Base-by-base conservation (phyloP, 805 yeast genomes). In the Starmerella tilneyi region DNA sequence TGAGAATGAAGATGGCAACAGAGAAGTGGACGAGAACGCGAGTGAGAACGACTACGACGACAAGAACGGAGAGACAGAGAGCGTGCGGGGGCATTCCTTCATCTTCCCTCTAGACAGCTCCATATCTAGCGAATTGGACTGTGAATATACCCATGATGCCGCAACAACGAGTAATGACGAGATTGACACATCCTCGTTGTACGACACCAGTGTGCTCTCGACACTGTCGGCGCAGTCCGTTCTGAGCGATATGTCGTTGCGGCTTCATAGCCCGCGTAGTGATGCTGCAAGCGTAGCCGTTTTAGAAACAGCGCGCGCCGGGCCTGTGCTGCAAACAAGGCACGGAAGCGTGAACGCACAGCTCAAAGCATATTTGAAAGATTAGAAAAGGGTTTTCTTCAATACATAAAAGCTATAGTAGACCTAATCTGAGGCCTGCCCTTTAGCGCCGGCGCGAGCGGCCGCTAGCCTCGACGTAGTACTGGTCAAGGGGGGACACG, bases 401-500 rank as follows among this genome's bases (percentile, higher is more conserved):
- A 38, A 38, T 38, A 38, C 33, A 38, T 38, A 38, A 24, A 34
- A 33, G 13, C 24, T 23, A 8, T 12, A 15, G 26, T 27, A 36
- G n/a, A 26, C 8, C n/a, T 7, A 15, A 16, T 5, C 9, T n/a
- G 12, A 21, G 5, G 7, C 31, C 17, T 13, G 13, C n/a, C 41
- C 15, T 24, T 51, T 61, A 60, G 56, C 58, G 53, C 43, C 59
- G 58, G 35, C 50, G 50, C 48, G 45, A 26, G 41, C 33, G 40
- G 44, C 54, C 54, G 43, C 51, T 45, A 40, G 66, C 65, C 55
- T 60, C 58, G 53, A 63, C 63, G 59, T 61, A 57, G 79, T 81
- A 88, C 67, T 81, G 78, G 67, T 92, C 98, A 72, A 92, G 77
- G 70, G 98, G 98, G 68, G 94, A 84, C 61, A 83, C 75, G 66